phyloP scores from a whole-genome alignment of 2,329 filamentous ascomycete species.

The Penicillium sp. region DNA sequence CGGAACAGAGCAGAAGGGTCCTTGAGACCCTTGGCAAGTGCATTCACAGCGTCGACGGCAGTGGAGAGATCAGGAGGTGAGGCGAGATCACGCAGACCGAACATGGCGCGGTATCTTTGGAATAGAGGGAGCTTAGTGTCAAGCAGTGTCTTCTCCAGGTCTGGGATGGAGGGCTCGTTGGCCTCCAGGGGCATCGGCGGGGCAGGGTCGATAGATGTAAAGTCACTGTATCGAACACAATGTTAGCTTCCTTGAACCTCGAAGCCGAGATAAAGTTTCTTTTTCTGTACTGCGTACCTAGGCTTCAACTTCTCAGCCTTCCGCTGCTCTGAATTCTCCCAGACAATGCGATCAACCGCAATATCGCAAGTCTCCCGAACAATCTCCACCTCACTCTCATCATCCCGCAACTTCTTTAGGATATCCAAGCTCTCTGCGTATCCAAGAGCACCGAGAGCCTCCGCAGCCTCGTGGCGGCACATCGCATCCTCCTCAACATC shows the following conservation, averaged over 20 bases:
- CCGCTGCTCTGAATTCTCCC: constrained; percentile 78
- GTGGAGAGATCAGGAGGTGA: constrained; percentile 91
- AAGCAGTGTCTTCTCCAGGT: constrained; percentile 77
- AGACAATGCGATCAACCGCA: constrained; percentile 89
- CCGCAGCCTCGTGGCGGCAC: constrained; percentile 95
- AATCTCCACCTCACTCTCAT: constrained; percentile 75
- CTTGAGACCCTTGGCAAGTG: constrained; percentile 81
- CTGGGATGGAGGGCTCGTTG: constrained; percentile 68
- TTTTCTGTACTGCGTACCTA: constrained; percentile 63
- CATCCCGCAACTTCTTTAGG: constrained; percentile 74
- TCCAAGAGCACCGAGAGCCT: constrained; percentile 88
- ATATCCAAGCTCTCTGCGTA: constrained; percentile 75
- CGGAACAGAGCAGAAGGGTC: constrained; percentile 93
- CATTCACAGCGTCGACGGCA: constrained; percentile 82
- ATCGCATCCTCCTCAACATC: constrained; percentile 87
- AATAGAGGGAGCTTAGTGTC: constrained; percentile 82
- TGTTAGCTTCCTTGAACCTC: constrained; percentile 14
- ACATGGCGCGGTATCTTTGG: constrained; percentile 96
- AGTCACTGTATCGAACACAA: constrained; percentile 68
- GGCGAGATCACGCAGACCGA: constrained; percentile 90
- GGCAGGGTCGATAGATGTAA: constrained; percentile 93
- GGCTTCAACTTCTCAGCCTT: constrained; percentile 78
- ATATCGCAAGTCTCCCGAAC: constrained; percentile 98
- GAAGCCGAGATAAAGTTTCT: neutral
- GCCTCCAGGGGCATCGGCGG: constrained; percentile 79